Base-by-base conservation (phyloP, 176 grass and related monocot species). In the Eleusine indica region DNA sequence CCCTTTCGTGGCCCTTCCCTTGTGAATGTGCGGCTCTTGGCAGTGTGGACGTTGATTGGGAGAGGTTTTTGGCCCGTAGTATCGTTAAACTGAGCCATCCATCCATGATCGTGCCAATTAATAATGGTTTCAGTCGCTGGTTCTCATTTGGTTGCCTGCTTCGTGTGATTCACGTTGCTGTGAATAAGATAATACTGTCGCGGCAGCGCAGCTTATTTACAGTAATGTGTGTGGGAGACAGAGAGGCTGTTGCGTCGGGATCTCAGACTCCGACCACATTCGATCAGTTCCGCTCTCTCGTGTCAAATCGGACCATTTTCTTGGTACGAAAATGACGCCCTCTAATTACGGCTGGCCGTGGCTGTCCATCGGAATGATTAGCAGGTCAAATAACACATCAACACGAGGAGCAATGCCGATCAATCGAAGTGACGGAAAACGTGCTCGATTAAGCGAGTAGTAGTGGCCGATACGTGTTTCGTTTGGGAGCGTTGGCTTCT, bases 101-200 rank as follows among this genome's bases (percentile, higher is more conserved):
- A 1, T 18, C 15, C 51, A 7, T 11, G 68, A 68, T 85, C 19
- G 39, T 66, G 60, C 64, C 64, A 60, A n/a, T 69, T 70, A 40
- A 57, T 41, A 83, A 84, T 54, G 30, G 64, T 38, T 48, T 11
- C 49, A 67, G 7, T 35, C n/a, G 13, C 22, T 17, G 69, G 32
- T 35, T 35, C 32, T 30, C 57, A 7, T 56, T 60, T 35, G 57
- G 46, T 49, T 80, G 78, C 38, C 54, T 39, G 17, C 71, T 79
- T 43, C 76, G 70, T 63, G 40, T 80, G 82, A 13, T 80, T 75
- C 41, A 82, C 78, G 83, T 73, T 82, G n/a, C 4, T 0, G 71
- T 13, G 44, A 48, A 67, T 77, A 70, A 61, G 62, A 41, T n/a
- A 78, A 22, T 22, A 21, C 8, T 75, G 64, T 62, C 42, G 49